A percentile compares a stretch with the other conserved stretches of the same genome.
Conservation (phyloP, 371 early-diverging fungal genomes). For the Mortierella sp. region DNA sequence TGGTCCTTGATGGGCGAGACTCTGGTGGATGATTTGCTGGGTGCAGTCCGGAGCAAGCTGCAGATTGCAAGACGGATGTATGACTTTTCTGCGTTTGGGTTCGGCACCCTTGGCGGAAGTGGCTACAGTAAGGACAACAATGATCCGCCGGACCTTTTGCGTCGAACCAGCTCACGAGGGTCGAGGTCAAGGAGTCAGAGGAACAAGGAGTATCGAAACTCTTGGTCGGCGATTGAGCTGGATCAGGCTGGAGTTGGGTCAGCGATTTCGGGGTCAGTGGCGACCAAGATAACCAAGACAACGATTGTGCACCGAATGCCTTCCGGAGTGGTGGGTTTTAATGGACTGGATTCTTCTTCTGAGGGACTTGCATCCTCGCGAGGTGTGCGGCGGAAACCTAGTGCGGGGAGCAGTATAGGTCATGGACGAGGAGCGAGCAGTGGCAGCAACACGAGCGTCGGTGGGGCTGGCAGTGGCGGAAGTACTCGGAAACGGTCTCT, state of each 20-base stretch:
- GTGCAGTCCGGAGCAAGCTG: constrained; percentile 48
- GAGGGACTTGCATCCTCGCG: background rate
- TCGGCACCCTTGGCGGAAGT: constrained; percentile 10
- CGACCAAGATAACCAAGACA: background rate
- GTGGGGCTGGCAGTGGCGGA: background rate
- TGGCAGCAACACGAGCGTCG: constrained; percentile 16
- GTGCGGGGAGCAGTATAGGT: constrained; percentile 11
- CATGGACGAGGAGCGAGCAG: constrained; percentile 31
- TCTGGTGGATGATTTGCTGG: constrained; percentile 49
- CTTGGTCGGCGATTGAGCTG: constrained; percentile 33
- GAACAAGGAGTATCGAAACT: constrained; percentile 24
- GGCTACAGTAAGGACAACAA: constrained; percentile 1
- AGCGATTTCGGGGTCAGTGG: background rate
- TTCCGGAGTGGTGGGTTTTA: background rate
- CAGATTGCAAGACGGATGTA: constrained; percentile 55
- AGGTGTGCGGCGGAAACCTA: constrained; percentile 19
- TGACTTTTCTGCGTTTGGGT: constrained; percentile 32
- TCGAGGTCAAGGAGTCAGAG: constrained; percentile 12
- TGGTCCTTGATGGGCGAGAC: constrained; percentile 54
- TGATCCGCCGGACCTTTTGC: constrained; percentile 15
- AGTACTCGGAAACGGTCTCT: constrained; percentile 41
- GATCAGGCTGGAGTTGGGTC: constrained; percentile 8
- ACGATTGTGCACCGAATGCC: constrained; percentile 8
- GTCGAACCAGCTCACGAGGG: constrained; percentile 15
- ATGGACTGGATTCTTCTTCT: background rate